Evolutionary conservation across 352 stramenopile species (phyloP), one percentile per base, ranked within the genome.

Genomic region (Elongisporangium undulatum): DNA sequence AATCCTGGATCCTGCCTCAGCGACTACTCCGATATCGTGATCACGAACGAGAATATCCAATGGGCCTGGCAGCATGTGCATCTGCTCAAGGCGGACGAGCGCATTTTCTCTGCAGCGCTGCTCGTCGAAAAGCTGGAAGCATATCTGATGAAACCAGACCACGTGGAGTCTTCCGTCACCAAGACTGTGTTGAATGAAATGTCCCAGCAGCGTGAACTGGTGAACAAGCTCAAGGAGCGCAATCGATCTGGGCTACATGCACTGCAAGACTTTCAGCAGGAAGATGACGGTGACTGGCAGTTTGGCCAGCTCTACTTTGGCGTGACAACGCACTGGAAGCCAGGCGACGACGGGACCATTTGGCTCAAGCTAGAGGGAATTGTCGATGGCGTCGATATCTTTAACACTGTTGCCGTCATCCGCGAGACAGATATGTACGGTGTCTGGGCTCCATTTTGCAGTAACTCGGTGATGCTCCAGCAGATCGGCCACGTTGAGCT

Each of bases 351-450:
- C 26, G 85, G 82, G 2, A 92, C 85, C 0, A 69, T 92, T 16
- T 94, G 85, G 82, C 74, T 94, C 50, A 94, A 94, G 38, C 65
- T 94, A 2, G 82, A 94, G 54, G 82, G 82, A 6, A 63, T 87
- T 12, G 75, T 90, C 8, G 82, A 94, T 61, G 81, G 78, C 9
- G 85, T 90, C 20, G 82, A 94, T 56, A 79, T 92, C 16, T 92
- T 94, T 68, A 89, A 90, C 63, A 87, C 82, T 3, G 72, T 94
- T 20, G 77, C 85, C 0, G 85, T 94, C 7, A 87, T 94, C n/a
- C 77, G 81, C 3, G 85, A 94, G 59, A 89, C 87, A 16, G 82
- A 94, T 51, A 63, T 92, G 12, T 94, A 85, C 61, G 79, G 66
- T 17, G 61, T 79, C 29, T 94, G 85, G 85, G 78, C 76, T 12